Conservation (phyloP, 2,329 filamentous ascomycete species). For the Endothia cerciana region DNA sequence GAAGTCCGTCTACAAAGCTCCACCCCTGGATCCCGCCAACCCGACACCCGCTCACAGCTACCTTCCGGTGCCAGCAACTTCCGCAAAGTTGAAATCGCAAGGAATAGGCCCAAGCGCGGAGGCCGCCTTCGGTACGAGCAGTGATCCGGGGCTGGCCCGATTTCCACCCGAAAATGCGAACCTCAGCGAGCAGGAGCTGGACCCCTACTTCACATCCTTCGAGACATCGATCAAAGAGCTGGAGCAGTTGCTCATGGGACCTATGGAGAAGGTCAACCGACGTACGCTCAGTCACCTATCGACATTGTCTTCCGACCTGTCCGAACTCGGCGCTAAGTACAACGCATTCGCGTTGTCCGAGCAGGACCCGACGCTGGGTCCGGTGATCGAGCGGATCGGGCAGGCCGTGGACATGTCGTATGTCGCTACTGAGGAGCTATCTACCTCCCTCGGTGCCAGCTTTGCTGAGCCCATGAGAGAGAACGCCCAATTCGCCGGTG, state of each 20-base stretch:
- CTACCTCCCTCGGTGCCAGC: constrained; percentile 82
- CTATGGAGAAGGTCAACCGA: constrained; percentile 96
- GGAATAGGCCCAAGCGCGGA: constrained; percentile 39
- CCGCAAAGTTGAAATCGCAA: constrained; percentile 78
- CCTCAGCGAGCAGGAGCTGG: constrained; percentile 85
- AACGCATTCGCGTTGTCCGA: constrained; percentile 97
- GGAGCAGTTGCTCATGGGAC: constrained; percentile 83
- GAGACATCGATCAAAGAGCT: constrained; percentile 91
- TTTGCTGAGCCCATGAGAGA: constrained; percentile 99
- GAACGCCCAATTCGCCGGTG: constrained; percentile 94
- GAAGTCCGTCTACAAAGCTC: constrained; percentile 91
- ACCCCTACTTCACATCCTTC: constrained; percentile 94
- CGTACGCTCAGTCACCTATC: constrained; percentile 85
- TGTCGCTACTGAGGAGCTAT: constrained; percentile 91
- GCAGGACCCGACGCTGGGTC: constrained; percentile 82
- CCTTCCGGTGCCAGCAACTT: constrained; percentile 82
- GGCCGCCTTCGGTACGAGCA: constrained; percentile 42
- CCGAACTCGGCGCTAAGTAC: constrained; percentile 92
- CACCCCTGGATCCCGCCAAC: constrained; percentile 94
- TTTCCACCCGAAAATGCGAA: constrained; percentile 81
- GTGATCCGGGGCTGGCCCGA: constrained; percentile 69
- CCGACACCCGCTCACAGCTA: constrained; percentile 84
- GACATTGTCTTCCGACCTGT: constrained; percentile 81
- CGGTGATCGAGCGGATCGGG: constrained; percentile 91
- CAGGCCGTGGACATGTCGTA: constrained; percentile 96